Base-by-base conservation (phyloP, 345 rosid species). In the Excoecaria cochinchinensis region DNA sequence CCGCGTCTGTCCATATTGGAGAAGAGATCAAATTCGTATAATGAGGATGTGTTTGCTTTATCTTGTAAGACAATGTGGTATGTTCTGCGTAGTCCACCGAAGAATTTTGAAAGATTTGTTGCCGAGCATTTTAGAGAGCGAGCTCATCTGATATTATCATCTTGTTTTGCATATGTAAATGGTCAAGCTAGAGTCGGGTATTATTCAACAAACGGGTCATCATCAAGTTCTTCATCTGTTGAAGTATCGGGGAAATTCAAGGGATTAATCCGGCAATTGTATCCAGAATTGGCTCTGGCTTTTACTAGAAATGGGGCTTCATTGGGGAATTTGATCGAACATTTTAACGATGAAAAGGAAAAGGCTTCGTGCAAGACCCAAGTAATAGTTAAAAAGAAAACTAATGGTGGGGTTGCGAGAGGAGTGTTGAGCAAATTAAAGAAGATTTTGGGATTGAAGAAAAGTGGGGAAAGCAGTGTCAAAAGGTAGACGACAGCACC, bases 41-140 rank as follows among this genome's bases (percentile, higher is more conserved):
- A 39, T 2, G 88, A 80, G 74, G 77, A 78, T 1, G 88, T 77
- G 21, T 88, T 85, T 72, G 14, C 76, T 4, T 39, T 79, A 21
- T 83, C 84, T 10, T 86, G 94, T 75, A 77, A 76, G 77, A 73
- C 85, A 4, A 83, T 83, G 86, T 0, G 69, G 56, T 77, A 46
- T 51, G 21, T 77, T 66, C 25, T 84, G 22, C 81, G 71, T 0
- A 72, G 5, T 22, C 88, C 88, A 1, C 91, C 91, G 5, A 80
- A 56, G 69, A 82, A 86, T 51, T 87, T 88, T 62, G 90, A 88
- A 53, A 65, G 62, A 11, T 61, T 88, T 5, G 90, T 84, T 4
- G 38, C 36, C 1, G 7, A 46, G 46, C 90, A 90, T 74, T 90
- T 90, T 48, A 73, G 76, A 14, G 80, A 77, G 65, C 79, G 86